Percentiles rank a stretch among this genome's conserved stretches.
Evolutionary conservation across 1,284 basidiomycete species (phyloP).

Genomic region (Wolfiporia cocos): DNA sequence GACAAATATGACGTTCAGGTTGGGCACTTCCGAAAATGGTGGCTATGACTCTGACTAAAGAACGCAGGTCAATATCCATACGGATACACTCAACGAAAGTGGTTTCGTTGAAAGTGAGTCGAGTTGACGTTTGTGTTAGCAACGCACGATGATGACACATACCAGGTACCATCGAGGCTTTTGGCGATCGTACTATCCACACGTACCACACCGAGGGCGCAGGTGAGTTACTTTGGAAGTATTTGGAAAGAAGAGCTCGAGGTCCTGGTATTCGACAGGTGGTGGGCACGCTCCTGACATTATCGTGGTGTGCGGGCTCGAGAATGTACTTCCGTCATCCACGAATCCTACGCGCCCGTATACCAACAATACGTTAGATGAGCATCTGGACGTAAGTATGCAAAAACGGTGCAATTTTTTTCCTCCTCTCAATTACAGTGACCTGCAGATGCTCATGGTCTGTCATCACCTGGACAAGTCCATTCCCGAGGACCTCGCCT

Average conservation of each 20-base stretch:
- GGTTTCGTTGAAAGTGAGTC: constrained; percentile 83
- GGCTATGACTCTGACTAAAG: too few species aligned
- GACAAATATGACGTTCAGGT: constrained; percentile 96
- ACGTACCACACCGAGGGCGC: constrained; percentile 98
- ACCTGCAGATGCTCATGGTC: constrained; percentile 91
- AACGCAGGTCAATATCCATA: constrained; percentile 91
- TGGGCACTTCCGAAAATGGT: too few species aligned
- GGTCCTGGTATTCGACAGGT: constrained; percentile 34
- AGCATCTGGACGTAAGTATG: constrained; percentile 85
- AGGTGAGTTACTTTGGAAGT: constrained; percentile 38
- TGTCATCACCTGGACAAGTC: constrained; percentile 87
- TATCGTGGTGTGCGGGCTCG: constrained; percentile 87
- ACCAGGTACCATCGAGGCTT: constrained; percentile 90
- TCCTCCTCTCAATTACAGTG: neutral
- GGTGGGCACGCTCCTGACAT: constrained; percentile 99
- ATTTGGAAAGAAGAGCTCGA: neutral
- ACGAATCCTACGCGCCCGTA: constrained; percentile 97
- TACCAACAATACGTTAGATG: constrained; percentile 89
- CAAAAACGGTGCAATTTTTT: neutral
- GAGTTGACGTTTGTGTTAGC: neutral
- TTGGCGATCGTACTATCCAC: constrained; percentile 91
- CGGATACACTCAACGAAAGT: constrained; percentile 93
- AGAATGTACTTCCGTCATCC: constrained; percentile 94
- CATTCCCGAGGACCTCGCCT: constrained; percentile 93
- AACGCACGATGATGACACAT: constrained; percentile 35